These are phyloP conservation scores for Exophiala alcalophila DNA, from an alignment of 2,329 filamentous ascomycete genomes.

Conservation along the genomic window DNA sequence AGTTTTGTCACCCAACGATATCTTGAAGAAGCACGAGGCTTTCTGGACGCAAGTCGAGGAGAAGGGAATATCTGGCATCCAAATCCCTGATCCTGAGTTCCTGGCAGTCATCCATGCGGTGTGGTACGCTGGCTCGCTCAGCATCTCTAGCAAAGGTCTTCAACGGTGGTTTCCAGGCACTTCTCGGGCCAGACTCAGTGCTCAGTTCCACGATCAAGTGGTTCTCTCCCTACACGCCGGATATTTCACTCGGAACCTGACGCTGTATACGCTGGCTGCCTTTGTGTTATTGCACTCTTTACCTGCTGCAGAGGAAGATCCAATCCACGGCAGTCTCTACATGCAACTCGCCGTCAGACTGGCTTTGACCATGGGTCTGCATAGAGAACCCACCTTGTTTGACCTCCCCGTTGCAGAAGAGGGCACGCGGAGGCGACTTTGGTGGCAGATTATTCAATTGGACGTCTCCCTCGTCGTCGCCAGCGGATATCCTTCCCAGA, in stretches of 20 bases:
- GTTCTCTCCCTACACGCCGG: conserved; percentile 43
- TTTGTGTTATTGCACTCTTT: conserved; percentile 49
- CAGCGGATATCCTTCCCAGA: conserved; percentile 47
- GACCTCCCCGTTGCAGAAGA: conserved; percentile 47
- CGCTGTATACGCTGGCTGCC: conserved; percentile 45
- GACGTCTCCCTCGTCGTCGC: conserved; percentile 55
- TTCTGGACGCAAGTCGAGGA: conserved; percentile 43
- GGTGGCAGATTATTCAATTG: conserved; percentile 46
- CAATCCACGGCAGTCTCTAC: conserved; percentile 48
- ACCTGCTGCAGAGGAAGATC: conserved; percentile 48
- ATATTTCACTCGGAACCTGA: conserved; percentile 46
- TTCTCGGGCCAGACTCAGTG: conserved; percentile 37
- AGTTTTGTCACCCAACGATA: conserved; percentile 44
- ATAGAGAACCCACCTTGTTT: conserved; percentile 49
- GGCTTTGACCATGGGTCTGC: conserved; percentile 36
- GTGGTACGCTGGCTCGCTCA: conserved; percentile 49
- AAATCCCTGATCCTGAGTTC: conserved; percentile 42
- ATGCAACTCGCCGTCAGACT: conserved; percentile 46
- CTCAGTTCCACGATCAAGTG: conserved; percentile 43
- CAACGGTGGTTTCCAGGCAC: conserved; percentile 25
- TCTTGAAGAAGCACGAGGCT: conserved; percentile 41
- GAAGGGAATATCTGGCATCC: conserved; percentile 35
- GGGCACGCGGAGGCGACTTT: conserved; percentile 39
- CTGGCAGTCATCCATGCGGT: conserved; percentile 47
- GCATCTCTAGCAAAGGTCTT: conserved; percentile 39